phyloP scores from a whole-genome alignment of 371 early-diverging fungal species.

The Mucor indicus region DNA sequence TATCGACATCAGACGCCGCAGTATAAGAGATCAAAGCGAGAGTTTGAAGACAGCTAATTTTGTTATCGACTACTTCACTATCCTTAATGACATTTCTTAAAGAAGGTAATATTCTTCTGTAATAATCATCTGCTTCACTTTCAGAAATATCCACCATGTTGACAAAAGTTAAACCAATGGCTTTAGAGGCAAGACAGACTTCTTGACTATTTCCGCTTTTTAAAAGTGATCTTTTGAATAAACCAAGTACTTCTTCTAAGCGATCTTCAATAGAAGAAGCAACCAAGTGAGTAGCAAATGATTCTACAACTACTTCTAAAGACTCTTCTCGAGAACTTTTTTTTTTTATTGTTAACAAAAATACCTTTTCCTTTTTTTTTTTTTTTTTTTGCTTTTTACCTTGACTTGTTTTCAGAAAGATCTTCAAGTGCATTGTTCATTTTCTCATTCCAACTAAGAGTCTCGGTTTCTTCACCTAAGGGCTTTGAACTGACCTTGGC shows the following conservation, averaged over 20 bases:
- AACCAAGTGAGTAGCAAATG: slow-evolving; percentile 28
- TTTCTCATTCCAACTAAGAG: slow-evolving; percentile 21
- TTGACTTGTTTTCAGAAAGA: slow-evolving; percentile 31
- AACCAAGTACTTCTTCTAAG: slow-evolving; percentile 44
- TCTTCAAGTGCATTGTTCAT: slow-evolving; percentile 39
- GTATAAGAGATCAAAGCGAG: slow-evolving; percentile 63
- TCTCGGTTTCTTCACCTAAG: not conserved
- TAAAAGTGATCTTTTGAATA: slow-evolving; percentile 55
- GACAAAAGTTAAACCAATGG: slow-evolving; percentile 63
- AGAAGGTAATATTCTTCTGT: slow-evolving; percentile 47
- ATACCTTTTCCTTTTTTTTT: not conserved
- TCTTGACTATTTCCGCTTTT: slow-evolving; percentile 56
- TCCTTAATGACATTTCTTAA: slow-evolving; percentile 49
- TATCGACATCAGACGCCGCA: slow-evolving; percentile 59
- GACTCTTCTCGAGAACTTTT: slow-evolving; percentile 37
- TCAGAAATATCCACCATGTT: slow-evolving; percentile 56
- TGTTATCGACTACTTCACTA: slow-evolving; percentile 41
- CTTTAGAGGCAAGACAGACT: slow-evolving; percentile 58
- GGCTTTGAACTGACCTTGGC: slow-evolving; percentile 1
- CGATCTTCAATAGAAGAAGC: slow-evolving; percentile 27
- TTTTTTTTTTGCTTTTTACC: slow-evolving; percentile 12
- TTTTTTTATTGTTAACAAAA: not conserved
- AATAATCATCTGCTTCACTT: slow-evolving; percentile 56
- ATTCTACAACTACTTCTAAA: slow-evolving; percentile 18
- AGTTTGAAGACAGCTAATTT: slow-evolving; percentile 41